Evolutionary conservation across 2,329 filamentous ascomycete species (phyloP).

Genomic region (Botryosphaeria agaves): DNA sequence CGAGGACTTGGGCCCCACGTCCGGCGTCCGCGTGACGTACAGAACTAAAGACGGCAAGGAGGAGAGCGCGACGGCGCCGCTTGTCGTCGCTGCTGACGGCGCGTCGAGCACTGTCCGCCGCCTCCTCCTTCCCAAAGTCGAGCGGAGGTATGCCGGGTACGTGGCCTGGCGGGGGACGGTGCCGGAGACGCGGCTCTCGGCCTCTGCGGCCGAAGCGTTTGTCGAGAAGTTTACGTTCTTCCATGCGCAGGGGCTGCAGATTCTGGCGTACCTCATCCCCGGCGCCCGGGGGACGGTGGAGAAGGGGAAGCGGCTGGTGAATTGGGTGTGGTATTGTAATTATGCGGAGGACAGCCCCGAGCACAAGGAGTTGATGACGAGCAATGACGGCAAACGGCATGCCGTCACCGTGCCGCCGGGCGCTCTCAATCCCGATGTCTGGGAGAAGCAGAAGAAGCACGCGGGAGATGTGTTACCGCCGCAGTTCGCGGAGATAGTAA

Average conservation of each 20-base stretch:
- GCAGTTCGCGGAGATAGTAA: constrained; percentile 24
- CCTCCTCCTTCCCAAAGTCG: constrained; percentile 10
- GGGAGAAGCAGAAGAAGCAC: constrained; percentile 18
- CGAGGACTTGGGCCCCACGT: constrained; percentile 4
- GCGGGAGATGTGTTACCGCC: constrained; percentile 17
- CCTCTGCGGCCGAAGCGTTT: constrained; percentile 13
- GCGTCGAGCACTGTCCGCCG: constrained; percentile 11
- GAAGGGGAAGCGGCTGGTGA: constrained; percentile 24
- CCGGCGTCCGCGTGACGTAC: constrained; percentile 10
- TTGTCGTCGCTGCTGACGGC: constrained; percentile 28
- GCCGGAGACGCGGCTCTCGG: constrained; percentile 16
- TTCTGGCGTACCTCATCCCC: constrained; percentile 27
- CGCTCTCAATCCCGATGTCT: constrained; percentile 19
- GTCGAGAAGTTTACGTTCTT: constrained; percentile 23
- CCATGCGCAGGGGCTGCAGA: constrained; percentile 18
- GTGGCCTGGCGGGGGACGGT: constrained; percentile 15
- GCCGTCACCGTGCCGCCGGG: constrained; percentile 26
- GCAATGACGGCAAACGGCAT: constrained; percentile 20
- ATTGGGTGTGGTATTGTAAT: constrained; percentile 31
- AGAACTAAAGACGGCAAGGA: constrained; percentile 8
- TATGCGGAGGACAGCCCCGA: constrained; percentile 20
- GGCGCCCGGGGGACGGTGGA: constrained; percentile 21
- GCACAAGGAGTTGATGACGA: constrained; percentile 26
- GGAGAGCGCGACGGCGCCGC: constrained; percentile 12
- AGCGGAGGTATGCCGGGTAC: constrained; percentile 15